phyloP scores from a whole-genome alignment of 164 flowering plant genomes.

The Protea cynaroides region DNA sequence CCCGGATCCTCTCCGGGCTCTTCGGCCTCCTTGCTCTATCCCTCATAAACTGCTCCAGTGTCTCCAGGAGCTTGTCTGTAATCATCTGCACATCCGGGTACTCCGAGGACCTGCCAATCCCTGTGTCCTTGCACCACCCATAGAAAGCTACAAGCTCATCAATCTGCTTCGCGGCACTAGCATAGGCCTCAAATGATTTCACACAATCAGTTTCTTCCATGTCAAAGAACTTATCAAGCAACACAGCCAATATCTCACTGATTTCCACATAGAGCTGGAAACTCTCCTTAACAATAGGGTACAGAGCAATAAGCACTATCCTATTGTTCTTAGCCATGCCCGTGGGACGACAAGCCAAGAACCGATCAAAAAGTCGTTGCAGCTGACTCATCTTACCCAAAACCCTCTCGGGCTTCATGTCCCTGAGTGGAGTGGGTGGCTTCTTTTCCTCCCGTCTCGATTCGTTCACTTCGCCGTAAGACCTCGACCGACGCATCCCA shows the following conservation, averaged over 20 bases:
- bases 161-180: slow-evolving; percentile 54
- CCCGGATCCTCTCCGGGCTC: slow-evolving; percentile 37
- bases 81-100: slow-evolving; percentile 64
- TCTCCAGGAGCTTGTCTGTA: slow-evolving; percentile 44
- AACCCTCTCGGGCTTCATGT: slow-evolving; percentile 58
- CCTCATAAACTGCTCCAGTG: slow-evolving; percentile 37
- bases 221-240: slow-evolving; percentile 51
- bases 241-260: slow-evolving; percentile 42
- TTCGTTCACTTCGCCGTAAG: slow-evolving; percentile 36
- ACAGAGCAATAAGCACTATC: slow-evolving; percentile 53
- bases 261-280: slow-evolving; percentile 57
- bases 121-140: slow-evolving; percentile 66
- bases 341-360: slow-evolving; percentile 55
- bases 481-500: slow-evolving; percentile 22
- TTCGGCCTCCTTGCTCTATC: slow-evolving; percentile 38
- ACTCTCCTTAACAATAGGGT: slow-evolving; percentile 61
- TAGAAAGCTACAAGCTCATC: slow-evolving; percentile 72
- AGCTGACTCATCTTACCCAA: slow-evolving; percentile 41
- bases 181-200: slow-evolving; percentile 55
- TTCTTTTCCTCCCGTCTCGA: slow-evolving; percentile 18
- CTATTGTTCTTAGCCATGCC: slow-evolving; percentile 50
- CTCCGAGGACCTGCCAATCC: slow-evolving; percentile 66
- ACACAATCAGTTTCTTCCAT: slow-evolving; percentile 62
- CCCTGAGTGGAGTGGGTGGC: slow-evolving; percentile 41
- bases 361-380: slow-evolving; percentile 53